These are phyloP conservation scores for Plasmodium gonderi DNA, from an alignment of 169 alveolate species.

Conservation along the genomic window DNA sequence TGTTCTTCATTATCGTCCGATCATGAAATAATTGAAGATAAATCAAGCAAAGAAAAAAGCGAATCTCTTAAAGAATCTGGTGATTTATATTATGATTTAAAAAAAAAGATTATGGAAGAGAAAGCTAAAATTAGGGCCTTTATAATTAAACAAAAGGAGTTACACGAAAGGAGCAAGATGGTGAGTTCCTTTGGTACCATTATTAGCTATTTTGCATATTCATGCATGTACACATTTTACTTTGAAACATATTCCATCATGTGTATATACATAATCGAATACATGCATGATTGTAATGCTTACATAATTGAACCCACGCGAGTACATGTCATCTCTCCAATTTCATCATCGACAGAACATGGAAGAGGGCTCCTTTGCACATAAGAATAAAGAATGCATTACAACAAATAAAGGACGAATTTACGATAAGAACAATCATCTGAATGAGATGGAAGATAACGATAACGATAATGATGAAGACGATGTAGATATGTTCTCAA, in stretches of 20 bases:
- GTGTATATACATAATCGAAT: neutral
- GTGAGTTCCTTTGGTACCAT: conserved; percentile 11
- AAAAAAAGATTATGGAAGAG: conserved; percentile 79
- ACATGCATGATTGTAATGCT: neutral
- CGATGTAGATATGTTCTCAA: conserved; percentile 67
- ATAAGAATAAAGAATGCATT: conserved; percentile 18
- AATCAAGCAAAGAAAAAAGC: conserved; percentile 33
- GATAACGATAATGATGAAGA: conserved; percentile 57
- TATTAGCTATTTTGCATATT: neutral
- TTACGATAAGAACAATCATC: neutral
- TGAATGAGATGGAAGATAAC: conserved; percentile 17
- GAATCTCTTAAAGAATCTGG: conserved; percentile 34
- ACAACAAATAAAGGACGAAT: neutral
- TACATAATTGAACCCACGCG: neutral
- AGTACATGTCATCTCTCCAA: neutral
- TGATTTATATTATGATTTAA: conserved; percentile 75
- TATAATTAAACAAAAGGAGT: conserved; percentile 80
- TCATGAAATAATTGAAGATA: conserved; percentile 63
- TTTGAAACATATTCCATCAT: too few species aligned
- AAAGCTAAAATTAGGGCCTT: conserved; percentile 80
- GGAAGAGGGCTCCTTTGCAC: conserved; percentile 7
- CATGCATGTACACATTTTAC: neutral
- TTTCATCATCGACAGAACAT: conserved; percentile 1
- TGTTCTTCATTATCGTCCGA: conserved; percentile 72
- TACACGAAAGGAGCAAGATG: conserved; percentile 73